Evolutionary conservation across 805 yeast genomes (phyloP).

Genomic region (Cyberlindnera petersonii): DNA sequence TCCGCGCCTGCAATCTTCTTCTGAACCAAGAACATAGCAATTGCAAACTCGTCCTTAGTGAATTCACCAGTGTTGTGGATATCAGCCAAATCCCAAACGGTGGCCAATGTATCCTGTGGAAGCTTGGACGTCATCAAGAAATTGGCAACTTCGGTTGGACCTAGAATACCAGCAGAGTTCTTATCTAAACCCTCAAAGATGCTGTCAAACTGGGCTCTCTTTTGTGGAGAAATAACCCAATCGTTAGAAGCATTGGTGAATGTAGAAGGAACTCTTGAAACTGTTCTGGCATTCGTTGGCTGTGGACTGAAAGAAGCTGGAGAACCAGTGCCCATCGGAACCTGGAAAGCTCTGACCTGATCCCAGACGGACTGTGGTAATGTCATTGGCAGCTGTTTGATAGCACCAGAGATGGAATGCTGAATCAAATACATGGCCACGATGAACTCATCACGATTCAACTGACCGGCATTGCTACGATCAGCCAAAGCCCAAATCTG

Average conservation of each 20-base stretch:
- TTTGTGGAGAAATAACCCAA: slow-evolving; percentile 68
- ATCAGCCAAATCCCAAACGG: slow-evolving; percentile 93
- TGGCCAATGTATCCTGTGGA: slow-evolving; percentile 78
- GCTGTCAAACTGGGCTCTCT: slow-evolving; percentile 71
- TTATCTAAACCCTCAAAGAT: slow-evolving; percentile 80
- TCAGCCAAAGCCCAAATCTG: slow-evolving; percentile 90
- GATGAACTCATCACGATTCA: slow-evolving; percentile 71
- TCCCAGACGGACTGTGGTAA: slow-evolving; percentile 43
- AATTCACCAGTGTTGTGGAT: slow-evolving; percentile 81
- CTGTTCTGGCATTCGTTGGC: slow-evolving; percentile 22
- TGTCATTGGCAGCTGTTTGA: slow-evolving; percentile 52
- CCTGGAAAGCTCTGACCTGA: slow-evolving; percentile 26
- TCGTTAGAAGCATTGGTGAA: slow-evolving; percentile 40
- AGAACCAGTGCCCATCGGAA: slow-evolving; percentile 18
- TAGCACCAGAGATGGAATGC: slow-evolving; percentile 61
- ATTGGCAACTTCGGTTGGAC: slow-evolving; percentile 80
- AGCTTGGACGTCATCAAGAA: slow-evolving; percentile 86
- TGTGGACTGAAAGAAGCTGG: slow-evolving; percentile 20
- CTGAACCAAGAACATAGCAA: slow-evolving; percentile 91
- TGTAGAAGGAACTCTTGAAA: slow-evolving; percentile 35
- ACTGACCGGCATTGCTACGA: slow-evolving; percentile 64
- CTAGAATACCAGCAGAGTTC: slow-evolving; percentile 52
- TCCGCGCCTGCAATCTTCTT: slow-evolving; percentile 73
- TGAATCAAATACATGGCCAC: slow-evolving; percentile 96
- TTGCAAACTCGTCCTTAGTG: slow-evolving; percentile 76